Conservation (phyloP, 176 grass and related monocot species). For the Phyllostachys edulis region DNA sequence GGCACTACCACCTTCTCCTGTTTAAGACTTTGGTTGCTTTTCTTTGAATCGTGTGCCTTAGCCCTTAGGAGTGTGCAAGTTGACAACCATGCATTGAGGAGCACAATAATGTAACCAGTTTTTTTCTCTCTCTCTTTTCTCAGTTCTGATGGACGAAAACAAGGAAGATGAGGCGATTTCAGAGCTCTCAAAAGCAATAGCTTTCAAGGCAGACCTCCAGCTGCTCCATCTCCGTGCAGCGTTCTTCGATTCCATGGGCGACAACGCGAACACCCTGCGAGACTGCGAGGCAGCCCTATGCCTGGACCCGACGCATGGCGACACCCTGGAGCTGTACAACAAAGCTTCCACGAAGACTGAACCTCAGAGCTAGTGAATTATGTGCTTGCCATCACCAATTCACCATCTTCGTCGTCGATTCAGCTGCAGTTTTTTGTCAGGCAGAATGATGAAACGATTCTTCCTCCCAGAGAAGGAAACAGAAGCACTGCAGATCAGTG, state of each 20-base stretch:
- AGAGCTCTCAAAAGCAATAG: constrained; percentile 66
- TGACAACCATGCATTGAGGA: not conserved
- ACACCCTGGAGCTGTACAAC: constrained; percentile 83
- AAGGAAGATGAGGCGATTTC: constrained; percentile 76
- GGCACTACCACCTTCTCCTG: not conserved
- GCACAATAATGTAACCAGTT: not conserved
- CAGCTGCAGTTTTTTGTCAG: constrained; percentile 38
- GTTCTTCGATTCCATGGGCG: constrained; percentile 74
- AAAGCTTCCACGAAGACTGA: constrained; percentile 51
- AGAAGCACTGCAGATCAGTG: constrained; percentile 10
- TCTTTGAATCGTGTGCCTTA: not conserved
- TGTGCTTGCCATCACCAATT: not conserved
- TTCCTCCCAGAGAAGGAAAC: not conserved
- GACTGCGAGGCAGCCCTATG: constrained; percentile 93
- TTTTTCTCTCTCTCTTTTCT: too few relatives aligned
- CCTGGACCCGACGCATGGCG: constrained; percentile 66
- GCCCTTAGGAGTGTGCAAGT: not conserved
- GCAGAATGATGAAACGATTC: constrained; percentile 39
- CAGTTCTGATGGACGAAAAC: constrained; percentile 89
- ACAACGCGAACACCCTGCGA: constrained; percentile 46
- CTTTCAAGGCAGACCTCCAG: constrained; percentile 83
- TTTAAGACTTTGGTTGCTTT: not conserved
- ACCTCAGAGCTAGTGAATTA: constrained; percentile 30
- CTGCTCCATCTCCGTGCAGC: constrained; percentile 85
- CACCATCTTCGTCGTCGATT: constrained; percentile 18